A percentile compares a stretch with the other conserved stretches of the same genome.
These are phyloP conservation scores for Coemansia sp. DNA, from an alignment of 192 early-diverging fungal genomes.

Conservation along the genomic window DNA sequence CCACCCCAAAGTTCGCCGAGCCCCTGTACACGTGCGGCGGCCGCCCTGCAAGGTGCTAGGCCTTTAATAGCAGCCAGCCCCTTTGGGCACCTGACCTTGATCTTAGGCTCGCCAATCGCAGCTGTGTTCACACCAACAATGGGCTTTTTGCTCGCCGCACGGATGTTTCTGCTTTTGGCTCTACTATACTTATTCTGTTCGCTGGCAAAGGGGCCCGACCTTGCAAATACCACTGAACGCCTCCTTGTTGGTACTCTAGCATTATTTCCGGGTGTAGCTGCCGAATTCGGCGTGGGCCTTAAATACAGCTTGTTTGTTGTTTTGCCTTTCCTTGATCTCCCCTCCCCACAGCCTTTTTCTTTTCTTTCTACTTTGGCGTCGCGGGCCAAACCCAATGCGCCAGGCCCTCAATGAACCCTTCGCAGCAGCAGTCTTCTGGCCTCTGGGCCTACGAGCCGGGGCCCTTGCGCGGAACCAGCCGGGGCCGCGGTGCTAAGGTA, in stretches of 20 bases:
- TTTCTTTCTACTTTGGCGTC: neutral
- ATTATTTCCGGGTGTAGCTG: neutral
- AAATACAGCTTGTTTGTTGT: neutral
- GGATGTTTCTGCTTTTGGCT: neutral
- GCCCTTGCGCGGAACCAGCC: slow-evolving; percentile 9
- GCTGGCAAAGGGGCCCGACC: neutral
- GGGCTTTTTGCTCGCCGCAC: neutral
- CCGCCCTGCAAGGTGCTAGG: neutral
- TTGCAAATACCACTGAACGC: too few relatives aligned
- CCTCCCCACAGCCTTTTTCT: neutral
- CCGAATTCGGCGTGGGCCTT: neutral
- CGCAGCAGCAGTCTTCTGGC: slow-evolving; percentile 28
- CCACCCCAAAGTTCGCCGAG: slow-evolving; percentile 27
- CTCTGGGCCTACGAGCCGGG: slow-evolving; percentile 33
- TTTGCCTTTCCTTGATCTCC: neutral
- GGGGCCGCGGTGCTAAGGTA: neutral
- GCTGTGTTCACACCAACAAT: too few relatives aligned
- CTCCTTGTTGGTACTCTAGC: neutral
- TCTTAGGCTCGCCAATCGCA: too few relatives aligned
- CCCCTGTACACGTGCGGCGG: slow-evolving; percentile 15
- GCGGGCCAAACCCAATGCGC: slow-evolving; percentile 13
- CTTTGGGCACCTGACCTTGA: neutral
- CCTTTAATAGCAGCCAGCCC: neutral
- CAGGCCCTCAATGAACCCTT: slow-evolving; percentile 26
- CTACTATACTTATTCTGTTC: neutral